Evolutionary conservation across 495 filamentous ascomycete genomes (phyloP), one percentile per base, ranked within the genome.

Genomic region (Elasticomyces elasticus): DNA sequence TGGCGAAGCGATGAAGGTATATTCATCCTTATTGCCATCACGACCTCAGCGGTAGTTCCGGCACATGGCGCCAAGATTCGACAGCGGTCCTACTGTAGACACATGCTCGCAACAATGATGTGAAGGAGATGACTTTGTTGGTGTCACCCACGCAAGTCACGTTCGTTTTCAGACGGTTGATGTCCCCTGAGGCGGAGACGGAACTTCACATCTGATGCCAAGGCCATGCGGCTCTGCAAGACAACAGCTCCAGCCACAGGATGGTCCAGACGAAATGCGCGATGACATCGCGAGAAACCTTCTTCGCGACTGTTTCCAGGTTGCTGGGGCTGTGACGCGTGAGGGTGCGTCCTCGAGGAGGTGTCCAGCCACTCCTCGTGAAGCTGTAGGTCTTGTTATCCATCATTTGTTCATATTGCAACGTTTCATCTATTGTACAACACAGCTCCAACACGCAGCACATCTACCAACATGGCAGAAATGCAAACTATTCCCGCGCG

Each of bases 401-500:
- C 15, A 33, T 15, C 7, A 7, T 33, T 15, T 7, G 7, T 33
- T 15, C 12, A 17, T 40, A 13, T 15, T 15, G 5, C 35, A 40
- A n/a, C 19, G 35, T 5, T 17, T 40, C 12, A 17, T 15, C 19
- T 17, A 5, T 40, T 40, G 12, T 40, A 40, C 13, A 5, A 40
- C 19, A 5, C 35, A 15, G 4, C 2, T 12, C 35, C 5, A 40
- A 3, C 13, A 40, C 3, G 5, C 5, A 38, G n/a, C n/a, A 10
- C 11, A 4, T 23, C 20, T 5, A 4, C 13, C 23, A 56, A 28
- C 37, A 60, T 60, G 58, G 49, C 54, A 24, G 58, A 61, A 28
- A 23, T 60, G 25, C 64, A 69, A 49, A 61, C 62, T 38, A 67
- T 75, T 33, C 70, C 71, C 23, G 73, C 74, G 24, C 65, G 71